These are phyloP conservation scores for Umbelopsis sp. DNA, from an alignment of 192 early-diverging fungal genomes.

Conservation along the genomic window DNA sequence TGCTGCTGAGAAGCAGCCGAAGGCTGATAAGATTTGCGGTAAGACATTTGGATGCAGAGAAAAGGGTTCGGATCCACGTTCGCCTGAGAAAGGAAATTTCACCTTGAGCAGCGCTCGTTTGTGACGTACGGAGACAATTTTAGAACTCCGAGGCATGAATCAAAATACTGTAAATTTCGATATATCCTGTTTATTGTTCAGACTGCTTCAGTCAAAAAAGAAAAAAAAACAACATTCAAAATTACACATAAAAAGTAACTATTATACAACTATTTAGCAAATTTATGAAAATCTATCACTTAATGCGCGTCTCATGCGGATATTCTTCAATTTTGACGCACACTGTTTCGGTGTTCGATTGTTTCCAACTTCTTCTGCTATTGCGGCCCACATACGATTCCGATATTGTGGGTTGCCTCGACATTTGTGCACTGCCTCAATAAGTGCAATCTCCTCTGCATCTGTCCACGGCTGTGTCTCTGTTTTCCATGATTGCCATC, in stretches of 20 bases:
- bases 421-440: conserved; percentile 22
- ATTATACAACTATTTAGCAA: not conserved
- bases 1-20: conserved; percentile 52
- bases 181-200: too few relatives aligned
- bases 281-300: not conserved
- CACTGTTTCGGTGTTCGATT: not conserved
- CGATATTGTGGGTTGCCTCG: not conserved
- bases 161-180: too few relatives aligned
- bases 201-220: not conserved
- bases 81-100: conserved; percentile 16
- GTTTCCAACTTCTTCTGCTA: not conserved
- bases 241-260: not conserved
- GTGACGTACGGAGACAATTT: conserved; percentile 1
- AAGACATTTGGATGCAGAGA: conserved; percentile 20
- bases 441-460: conserved; percentile 14
- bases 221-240: not conserved
- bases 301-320: not conserved
- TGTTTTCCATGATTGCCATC: conserved; percentile 2
- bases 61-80: not conserved
- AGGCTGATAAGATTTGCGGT: conserved; percentile 20
- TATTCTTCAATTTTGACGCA: not conserved
- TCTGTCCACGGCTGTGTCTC: conserved; percentile 16
- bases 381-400: not conserved
- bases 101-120: not conserved
- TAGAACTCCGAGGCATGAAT: conserved; percentile 15